Base-by-base conservation (phyloP, 1,284 basidiomycete genomes). In the Ceratobasidium sp. region DNA sequence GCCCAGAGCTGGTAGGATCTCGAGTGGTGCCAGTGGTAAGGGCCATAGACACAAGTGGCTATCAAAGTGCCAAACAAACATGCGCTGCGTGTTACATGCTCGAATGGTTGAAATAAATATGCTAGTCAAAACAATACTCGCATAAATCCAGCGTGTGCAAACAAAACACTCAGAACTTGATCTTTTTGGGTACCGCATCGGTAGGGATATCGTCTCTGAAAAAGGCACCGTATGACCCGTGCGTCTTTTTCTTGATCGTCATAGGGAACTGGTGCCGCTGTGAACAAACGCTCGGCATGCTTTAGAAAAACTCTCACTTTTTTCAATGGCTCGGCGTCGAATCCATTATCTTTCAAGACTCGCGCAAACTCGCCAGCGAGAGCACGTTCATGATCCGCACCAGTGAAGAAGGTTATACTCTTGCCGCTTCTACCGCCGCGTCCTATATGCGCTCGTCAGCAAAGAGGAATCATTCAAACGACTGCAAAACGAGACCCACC, bases 401-500 rank as follows among this genome's bases (percentile, higher is more conserved):
- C 94, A 0, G 94, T 96, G 82, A 99, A 99, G 85, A 97, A 99
- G 10, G 97, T 99, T 77, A 98, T 91, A 23, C 93, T 93, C 80
- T 94, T 96, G 65, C 97, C 97, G 39, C 84, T 88, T 79, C 92
- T 90, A 36, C 97, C 97, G 43, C 93, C 97, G 71, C 97, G 92
- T 30, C 97, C 95, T 91, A 76, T 10, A 73, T 21, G 73, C 61
- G 73, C 43, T 75, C 14, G 28, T 50, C 23, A 50, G 21, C 48
- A 50, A 34, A n/a, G n/a, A 48, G 12, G 3, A 28, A 3, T 12
- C 45, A 18, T 23, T 21, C 23, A 5, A 36, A 21, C 21, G 50
- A 53, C 4, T 53, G 8, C 4, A 9, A 23, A 21, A 26, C 5
- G 28, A 9, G 26, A 80, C 84, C 77, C 75, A 90, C 90, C 91